Base-by-base conservation (phyloP, 768 basidiomycete species). In the Panus rudis region DNA sequence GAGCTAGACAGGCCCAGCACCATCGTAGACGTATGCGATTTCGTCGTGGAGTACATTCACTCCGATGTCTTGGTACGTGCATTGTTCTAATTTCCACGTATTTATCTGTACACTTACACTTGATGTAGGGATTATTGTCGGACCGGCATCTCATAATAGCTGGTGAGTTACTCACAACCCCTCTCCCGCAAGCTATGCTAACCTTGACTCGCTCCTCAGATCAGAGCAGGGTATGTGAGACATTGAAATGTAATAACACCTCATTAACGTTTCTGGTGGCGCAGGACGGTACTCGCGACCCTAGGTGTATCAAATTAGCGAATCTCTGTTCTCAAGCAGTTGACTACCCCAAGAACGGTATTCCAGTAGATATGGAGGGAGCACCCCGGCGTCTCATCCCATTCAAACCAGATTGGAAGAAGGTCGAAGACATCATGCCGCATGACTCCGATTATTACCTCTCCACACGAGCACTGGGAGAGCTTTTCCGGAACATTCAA, bases 41-140 rank as follows among this genome's bases (percentile, higher is more conserved):
- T 92, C 52, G 66, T 92, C 19, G 78, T 88, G 12, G 79, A 91
- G 52, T 92, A 90, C 44, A 87, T 92, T 56, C 73, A 85, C 49
- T 87, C 86, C 0, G 86, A 91, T 53, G 74, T 88, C 32, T 61
- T 88, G 71, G 85, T 87, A 61, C 16, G 72, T 54, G 6, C 7
- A 2, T 37, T 22, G 35, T 28, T 22, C 39, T 6, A 17, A 6
- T n/a, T 1, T 13, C 26, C 13, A 17, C 26, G 10, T 30, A 17
- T 28, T 20, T 16, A 28, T 12, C 22, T 28, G 14, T 31, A 50
- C 28, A 45, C 20, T 42, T 22, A 31, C 39, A 16, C 33, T 28
- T 33, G 14, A 6, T 45, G 28, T 28, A 86, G 85, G 84, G 86
- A 8, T 64, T 90, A 7, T 50, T 89, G 14, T 79, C 84, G 1